Evolutionary conservation across 1,284 basidiomycete genomes (phyloP).

Genomic region (Pterulicium gracile): DNA sequence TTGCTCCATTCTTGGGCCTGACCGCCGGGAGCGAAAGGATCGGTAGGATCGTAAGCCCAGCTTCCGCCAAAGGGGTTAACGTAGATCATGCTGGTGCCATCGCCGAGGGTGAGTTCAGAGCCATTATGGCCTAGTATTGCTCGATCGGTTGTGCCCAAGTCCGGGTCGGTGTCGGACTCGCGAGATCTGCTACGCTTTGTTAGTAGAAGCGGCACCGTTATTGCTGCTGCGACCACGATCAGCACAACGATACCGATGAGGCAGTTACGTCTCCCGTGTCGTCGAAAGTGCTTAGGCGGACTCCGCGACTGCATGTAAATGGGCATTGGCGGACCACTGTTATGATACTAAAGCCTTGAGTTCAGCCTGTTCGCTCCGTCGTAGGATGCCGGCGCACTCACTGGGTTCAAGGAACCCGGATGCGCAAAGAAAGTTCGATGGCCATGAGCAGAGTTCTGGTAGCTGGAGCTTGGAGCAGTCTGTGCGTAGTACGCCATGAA

Average conservation of each 20-base stretch:
- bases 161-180: background rate
- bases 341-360: background rate
- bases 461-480: no score
- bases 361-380: no score
- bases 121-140: background rate
- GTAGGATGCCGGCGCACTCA: no score
- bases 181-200: background rate
- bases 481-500: no score
- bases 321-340: background rate
- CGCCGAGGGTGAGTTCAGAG: background rate
- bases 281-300: background rate
- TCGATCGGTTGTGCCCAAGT: background rate
- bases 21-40: slow-evolving; percentile 66
- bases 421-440: no score
- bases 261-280: background rate
- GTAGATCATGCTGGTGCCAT: slow-evolving; percentile 63
- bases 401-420: no score
- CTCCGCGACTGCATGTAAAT: background rate
- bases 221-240: background rate
- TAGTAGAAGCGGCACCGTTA: background rate
- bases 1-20: slow-evolving; percentile 64
- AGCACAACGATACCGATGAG: background rate
- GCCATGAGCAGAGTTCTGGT: no score
- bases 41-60: slow-evolving; percentile 50
- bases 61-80: slow-evolving; percentile 54